Evolutionary conservation across 2,329 filamentous ascomycete species (phyloP), one percentile per base, ranked within the genome.

Genomic region (Lachnellula occidentalis): DNA sequence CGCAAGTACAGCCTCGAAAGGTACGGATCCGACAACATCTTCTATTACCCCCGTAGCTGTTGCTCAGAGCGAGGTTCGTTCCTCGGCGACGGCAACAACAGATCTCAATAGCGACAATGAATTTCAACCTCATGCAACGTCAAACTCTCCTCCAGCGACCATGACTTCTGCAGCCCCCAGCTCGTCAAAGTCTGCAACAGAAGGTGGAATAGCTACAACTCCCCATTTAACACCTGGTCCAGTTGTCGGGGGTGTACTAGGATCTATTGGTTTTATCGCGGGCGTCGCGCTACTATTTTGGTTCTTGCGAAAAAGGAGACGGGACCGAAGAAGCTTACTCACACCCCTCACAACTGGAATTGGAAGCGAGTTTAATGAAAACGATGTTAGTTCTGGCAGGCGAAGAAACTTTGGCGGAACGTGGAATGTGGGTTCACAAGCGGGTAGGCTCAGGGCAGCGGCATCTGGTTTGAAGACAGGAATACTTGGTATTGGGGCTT

Each of bases 211-310:
- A 45, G 59, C 63, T 48, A 59, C 59, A 37, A 55, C 54, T 22
- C 51, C 55, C 19, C 51, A 51, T 48, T 45, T 56, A 34, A 57
- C 58, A 42, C 45, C 60, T 12, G 63, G 41, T 12, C 63, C 64
- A 19, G 56, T 68, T 31, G 56, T 69, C 17, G 67, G 65, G 45
- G 63, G 66, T 24, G 61, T 69, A 47, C 8, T 68, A 12, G 67
- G 66, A 5, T 58, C 61, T 14, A 45, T 67, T 34, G 64, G 55
- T 17, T 53, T 67, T 22, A 46, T 69, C 34, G 67, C 59, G 27
- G 34, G 64, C 22, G 46, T 68, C 15, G 64, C 51, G 19, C 55
- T 67, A 11, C 22, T 68, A 37, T 58, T 67, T 24, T 67, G 61
- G 55, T 62, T 61, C 47, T 58, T 61, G n/a, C 61, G 59, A 36